These are phyloP conservation scores for Tylopilus cervinicoccineus DNA, from an alignment of 768 basidiomycete genomes.

Conservation along the genomic window DNA sequence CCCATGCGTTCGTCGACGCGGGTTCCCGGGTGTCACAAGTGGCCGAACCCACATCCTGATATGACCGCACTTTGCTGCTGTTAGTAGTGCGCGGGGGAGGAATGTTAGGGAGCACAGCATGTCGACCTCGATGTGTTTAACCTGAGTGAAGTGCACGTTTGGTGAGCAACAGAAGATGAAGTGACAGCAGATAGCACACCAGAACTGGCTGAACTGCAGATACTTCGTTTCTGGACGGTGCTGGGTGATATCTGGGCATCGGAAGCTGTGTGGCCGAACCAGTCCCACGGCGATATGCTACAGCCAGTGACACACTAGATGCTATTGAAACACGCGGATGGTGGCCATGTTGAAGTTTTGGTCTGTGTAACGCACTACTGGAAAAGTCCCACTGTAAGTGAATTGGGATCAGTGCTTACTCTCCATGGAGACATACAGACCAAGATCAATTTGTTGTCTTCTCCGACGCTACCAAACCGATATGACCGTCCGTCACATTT, in stretches of 20 bases:
- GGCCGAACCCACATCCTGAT: slow-evolving; percentile 86
- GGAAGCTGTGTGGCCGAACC: slow-evolving; percentile 57
- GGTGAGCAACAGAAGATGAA: not conserved
- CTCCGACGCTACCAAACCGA: slow-evolving; percentile 93
- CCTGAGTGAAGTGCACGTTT: slow-evolving; percentile 36
- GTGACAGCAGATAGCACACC: slow-evolving; percentile 39
- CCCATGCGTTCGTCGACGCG: slow-evolving; percentile 27
- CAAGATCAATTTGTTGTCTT: slow-evolving; percentile 92
- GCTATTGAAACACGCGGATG: slow-evolving; percentile 76
- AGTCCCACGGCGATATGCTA: slow-evolving; percentile 55
- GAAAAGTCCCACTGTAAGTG: slow-evolving; percentile 85
- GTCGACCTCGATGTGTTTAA: slow-evolving; percentile 80
- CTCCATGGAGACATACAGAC: slow-evolving; percentile 39
- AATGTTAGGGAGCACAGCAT: slow-evolving; percentile 72
- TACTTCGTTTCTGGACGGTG: slow-evolving; percentile 87
- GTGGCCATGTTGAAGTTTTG: slow-evolving; percentile 68
- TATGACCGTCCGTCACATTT: slow-evolving; percentile 88
- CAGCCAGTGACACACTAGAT: slow-evolving; percentile 70
- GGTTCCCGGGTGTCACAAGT: slow-evolving; percentile 38
- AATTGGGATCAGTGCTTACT: not conserved
- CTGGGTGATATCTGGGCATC: slow-evolving; percentile 67
- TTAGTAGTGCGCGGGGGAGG: slow-evolving; percentile 73
- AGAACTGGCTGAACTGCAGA: slow-evolving; percentile 88
- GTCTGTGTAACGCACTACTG: slow-evolving; percentile 84
- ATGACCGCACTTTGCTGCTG: slow-evolving; percentile 70